These are phyloP conservation scores for Globisporangium sylvaticum DNA, from an alignment of 352 stramenopile species.

Conservation along the genomic window DNA sequence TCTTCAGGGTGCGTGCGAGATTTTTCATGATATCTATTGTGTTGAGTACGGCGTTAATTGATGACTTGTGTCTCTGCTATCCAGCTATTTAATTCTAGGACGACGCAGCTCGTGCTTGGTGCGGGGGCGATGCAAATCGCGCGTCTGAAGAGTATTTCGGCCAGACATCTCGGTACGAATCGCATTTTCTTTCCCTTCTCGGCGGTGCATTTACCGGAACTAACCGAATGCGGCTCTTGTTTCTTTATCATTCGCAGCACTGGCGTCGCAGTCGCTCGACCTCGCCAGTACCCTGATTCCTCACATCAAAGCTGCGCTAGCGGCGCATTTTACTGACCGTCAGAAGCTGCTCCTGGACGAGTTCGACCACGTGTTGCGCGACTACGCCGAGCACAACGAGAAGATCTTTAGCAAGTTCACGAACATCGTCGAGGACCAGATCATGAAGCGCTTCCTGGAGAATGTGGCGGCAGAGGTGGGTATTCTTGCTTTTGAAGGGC, in stretches of 20 bases:
- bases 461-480: slow-evolving; percentile 54
- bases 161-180: slow-evolving; percentile 87
- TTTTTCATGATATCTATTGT: too few relatives aligned
- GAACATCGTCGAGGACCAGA: slow-evolving; percentile 94
- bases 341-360: slow-evolving; percentile 96
- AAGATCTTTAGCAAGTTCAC: slow-evolving; percentile 98
- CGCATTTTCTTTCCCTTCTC: background rate
- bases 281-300: slow-evolving; percentile 93
- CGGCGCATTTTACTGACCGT: slow-evolving; percentile 91
- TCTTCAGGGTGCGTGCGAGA: slow-evolving; percentile 57
- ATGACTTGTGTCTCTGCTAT: slow-evolving; percentile 6
- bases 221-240: background rate
- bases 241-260: slow-evolving; percentile 33
- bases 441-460: slow-evolving; percentile 91
- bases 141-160: slow-evolving; percentile 95
- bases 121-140: slow-evolving; percentile 95
- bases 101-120: slow-evolving; percentile 94
- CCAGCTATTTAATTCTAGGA: slow-evolving; percentile 94
- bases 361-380: slow-evolving; percentile 93
- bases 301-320: slow-evolving; percentile 94
- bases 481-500: background rate
- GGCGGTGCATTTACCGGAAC: background rate
- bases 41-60: background rate
- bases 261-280: slow-evolving; percentile 94
- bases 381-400: slow-evolving; percentile 95